Evolutionary conservation across 805 yeast genomes (phyloP), one percentile per base, ranked within the genome.

Genomic region (Myxozyma kluyveri): DNA sequence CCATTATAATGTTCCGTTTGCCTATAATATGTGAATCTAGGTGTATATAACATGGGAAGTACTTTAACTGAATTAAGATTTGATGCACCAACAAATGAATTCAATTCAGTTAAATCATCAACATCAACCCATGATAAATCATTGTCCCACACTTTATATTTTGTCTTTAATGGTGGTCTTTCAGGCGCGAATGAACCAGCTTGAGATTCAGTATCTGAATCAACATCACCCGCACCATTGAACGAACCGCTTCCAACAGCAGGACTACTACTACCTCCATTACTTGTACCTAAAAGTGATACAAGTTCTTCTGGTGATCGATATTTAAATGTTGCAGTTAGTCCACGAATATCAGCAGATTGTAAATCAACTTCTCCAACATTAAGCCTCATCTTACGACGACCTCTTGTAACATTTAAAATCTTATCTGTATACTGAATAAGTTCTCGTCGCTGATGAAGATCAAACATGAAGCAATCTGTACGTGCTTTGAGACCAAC

Each of bases 91-190:
- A 57, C 57, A 6, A 58, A 45, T 12, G 60, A 59, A 32, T 63
- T 86, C 39, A 88, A 63, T 60, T 89, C 96, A 9, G 79, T 71
- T 60, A 79, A 89, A 65, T 89, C 96, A 51, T 85, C 84, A 21
- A 73, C 68, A 62, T 88, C 95, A 43, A 80, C 72, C 96, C 96
- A 89, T 2, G 69, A 63, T 3, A 67, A 58, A 48, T 68, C 72
- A 26, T 67, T 61, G 40, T 67, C 72, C n/a, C 62, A 47, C 6
- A 65, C 61, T 37, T 66, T 58, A 48, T 67, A 59, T 31, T 61
- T 63, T 4, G 65, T 66, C 9, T 29, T 9, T 4, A 62, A 45
- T 4, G 58, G 53, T 2, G 68, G 57, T 22, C 56, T 45, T 18
- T 63, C 65, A 26, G 58, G 49, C 12, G 59, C 52, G 2, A 54